A percentile compares a stretch with the other conserved stretches of the same genome.
Evolutionary conservation across 1,139 yeast species (phyloP).

Genomic region (Pichia sp.): DNA sequence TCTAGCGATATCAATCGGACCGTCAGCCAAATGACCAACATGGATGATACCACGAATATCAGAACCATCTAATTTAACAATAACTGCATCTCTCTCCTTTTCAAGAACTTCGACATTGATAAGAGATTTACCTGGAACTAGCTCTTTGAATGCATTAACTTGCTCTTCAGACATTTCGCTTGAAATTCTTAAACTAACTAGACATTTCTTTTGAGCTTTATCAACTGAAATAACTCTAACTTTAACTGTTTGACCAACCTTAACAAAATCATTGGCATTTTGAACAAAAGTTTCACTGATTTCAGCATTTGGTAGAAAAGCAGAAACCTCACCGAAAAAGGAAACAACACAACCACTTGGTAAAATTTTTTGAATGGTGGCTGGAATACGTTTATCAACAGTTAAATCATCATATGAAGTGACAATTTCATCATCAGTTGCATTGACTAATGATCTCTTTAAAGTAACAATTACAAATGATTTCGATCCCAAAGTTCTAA

Average conservation of each 20-base stretch:
- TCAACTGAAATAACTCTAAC: slow-evolving; percentile 62
- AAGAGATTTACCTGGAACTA: slow-evolving; percentile 59
- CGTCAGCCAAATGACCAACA: slow-evolving; percentile 73
- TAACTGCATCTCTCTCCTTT: slow-evolving; percentile 65
- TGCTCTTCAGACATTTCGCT: slow-evolving; percentile 46
- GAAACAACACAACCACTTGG: slow-evolving; percentile 78
- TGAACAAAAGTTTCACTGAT: slow-evolving; percentile 83
- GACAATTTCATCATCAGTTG: slow-evolving; percentile 57
- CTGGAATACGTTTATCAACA: slow-evolving; percentile 61
- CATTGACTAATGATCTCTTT: slow-evolving; percentile 76
- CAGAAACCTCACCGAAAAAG: slow-evolving; percentile 73
- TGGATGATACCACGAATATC: slow-evolving; percentile 66
- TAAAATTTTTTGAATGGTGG: slow-evolving; percentile 67
- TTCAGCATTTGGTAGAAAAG: slow-evolving; percentile 79
- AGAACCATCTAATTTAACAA: slow-evolving; percentile 56
- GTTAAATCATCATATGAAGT: slow-evolving; percentile 46
- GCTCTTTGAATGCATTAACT: slow-evolving; percentile 40
- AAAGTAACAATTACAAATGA: slow-evolving; percentile 54
- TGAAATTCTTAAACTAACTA: slow-evolving; percentile 71
- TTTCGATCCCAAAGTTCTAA: slow-evolving; percentile 33
- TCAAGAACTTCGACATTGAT: slow-evolving; percentile 62
- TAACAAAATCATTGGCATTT: slow-evolving; percentile 71
- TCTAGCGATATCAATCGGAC: slow-evolving; percentile 67
- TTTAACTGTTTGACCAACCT: slow-evolving; percentile 76
- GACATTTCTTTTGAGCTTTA: slow-evolving; percentile 47